Evolutionary conservation across 1,284 basidiomycete genomes (phyloP).

Genomic region (Boletus semigastroideus): DNA sequence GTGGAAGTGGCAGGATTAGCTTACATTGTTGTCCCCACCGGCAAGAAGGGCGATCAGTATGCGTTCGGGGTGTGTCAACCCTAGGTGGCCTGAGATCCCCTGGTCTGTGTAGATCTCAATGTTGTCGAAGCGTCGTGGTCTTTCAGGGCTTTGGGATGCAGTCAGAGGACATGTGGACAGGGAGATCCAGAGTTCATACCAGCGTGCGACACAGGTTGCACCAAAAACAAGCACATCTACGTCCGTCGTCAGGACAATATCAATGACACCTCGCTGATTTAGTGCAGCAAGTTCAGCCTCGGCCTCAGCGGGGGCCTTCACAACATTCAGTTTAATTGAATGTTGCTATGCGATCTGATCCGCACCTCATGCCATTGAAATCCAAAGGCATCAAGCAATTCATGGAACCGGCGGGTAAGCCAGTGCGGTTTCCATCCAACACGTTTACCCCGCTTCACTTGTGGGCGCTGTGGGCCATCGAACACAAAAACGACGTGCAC

Average conservation of each 20-base stretch:
- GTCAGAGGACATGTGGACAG: background rate
- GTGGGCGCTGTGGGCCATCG: background rate
- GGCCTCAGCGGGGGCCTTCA: background rate
- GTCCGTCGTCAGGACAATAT: background rate
- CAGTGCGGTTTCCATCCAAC: background rate
- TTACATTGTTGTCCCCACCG: background rate
- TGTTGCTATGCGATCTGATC: background rate
- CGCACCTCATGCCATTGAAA: background rate
- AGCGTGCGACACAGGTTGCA: background rate
- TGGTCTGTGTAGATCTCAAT: background rate
- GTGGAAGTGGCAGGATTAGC: too few species aligned
- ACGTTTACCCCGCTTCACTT: background rate
- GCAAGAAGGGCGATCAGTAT: background rate
- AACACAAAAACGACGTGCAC: background rate
- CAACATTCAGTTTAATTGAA: background rate
- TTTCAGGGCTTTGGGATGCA: background rate
- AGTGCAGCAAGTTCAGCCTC: background rate
- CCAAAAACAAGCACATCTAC: background rate
- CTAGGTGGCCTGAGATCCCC: background rate
- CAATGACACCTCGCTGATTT: background rate
- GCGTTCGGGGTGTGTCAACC: background rate
- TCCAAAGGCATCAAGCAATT: background rate
- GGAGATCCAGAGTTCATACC: background rate
- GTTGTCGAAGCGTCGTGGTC: background rate
- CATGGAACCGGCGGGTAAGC: background rate